These are phyloP conservation scores for Avena insularis DNA, from an alignment of 176 grass and related monocot species.

Conservation along the genomic window DNA sequence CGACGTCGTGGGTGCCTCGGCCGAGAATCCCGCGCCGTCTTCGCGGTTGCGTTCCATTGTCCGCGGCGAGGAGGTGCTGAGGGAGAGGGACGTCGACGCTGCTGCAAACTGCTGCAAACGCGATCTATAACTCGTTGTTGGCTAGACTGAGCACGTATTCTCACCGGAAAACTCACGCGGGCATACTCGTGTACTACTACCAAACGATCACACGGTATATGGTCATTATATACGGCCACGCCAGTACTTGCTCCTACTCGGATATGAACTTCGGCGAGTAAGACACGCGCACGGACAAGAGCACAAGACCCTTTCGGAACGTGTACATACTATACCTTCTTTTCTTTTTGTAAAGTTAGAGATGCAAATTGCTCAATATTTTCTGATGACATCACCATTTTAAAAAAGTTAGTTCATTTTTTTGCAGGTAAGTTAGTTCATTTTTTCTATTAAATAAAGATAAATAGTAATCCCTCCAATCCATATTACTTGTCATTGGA, in stretches of 20 bases:
- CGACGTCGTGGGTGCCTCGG: neutral
- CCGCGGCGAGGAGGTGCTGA: neutral
- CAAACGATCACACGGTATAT: neutral
- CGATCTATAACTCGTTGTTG: neutral
- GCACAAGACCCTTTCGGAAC: neutral
- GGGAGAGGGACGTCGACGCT: slow-evolving; percentile 4
- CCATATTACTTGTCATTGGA: too few species aligned
- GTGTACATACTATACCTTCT: too few species aligned
- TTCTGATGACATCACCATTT: too few species aligned
- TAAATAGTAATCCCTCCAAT: too few species aligned
- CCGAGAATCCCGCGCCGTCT: neutral
- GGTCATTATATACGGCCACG: neutral
- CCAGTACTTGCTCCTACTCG: neutral
- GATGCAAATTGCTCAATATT: too few species aligned
- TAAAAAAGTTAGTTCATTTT: too few species aligned
- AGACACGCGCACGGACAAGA: neutral
- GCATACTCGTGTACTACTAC: neutral
- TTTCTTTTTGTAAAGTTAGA: too few species aligned
- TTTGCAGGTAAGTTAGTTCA: too few species aligned
- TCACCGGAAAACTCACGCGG: neutral
- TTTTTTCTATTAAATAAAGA: too few species aligned
- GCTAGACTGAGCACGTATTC: neutral
- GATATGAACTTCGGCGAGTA: neutral
- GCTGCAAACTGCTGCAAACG: neutral
- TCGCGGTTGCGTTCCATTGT: too few species aligned